Percentiles rank a stretch among this genome's conserved stretches.
phyloP scores from a whole-genome alignment of 768 basidiomycete species.

The Leccinellum albellum region DNA sequence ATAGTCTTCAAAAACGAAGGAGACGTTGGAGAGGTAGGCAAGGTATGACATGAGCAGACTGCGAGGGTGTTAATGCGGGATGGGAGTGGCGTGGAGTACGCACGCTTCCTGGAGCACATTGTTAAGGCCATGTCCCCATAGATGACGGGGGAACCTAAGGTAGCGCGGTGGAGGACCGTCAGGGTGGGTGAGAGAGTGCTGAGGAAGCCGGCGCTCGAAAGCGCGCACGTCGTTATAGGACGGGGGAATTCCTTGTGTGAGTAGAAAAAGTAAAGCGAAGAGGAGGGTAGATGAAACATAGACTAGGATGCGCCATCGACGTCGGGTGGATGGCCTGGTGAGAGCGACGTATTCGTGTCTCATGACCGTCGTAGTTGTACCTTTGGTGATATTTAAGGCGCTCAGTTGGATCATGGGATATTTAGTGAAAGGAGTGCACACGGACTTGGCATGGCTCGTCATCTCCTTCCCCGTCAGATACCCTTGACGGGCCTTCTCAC shows the following conservation, averaged over 20 bases:
- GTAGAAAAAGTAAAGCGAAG: conserved; percentile 28
- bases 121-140: conserved; percentile 62
- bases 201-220: conserved; percentile 37
- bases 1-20: conserved; percentile 63
- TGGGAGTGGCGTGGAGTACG: conserved; percentile 17
- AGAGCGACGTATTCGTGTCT: conserved; percentile 10
- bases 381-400: not conserved
- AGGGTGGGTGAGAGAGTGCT: conserved; percentile 27
- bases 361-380: not conserved
- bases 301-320: conserved; percentile 20
- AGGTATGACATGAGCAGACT: conserved; percentile 52
- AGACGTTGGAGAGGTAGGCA: conserved; percentile 46
- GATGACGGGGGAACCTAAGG: conserved; percentile 49
- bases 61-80: not conserved
- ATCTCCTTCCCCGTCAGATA: not conserved
- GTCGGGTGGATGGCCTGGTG: not conserved
- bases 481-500: no score
- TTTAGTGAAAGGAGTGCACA: no score
- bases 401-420: not conserved
- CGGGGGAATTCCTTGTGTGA: conserved; percentile 38
- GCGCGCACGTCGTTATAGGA: conserved; percentile 34
- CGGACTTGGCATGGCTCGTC: no score
- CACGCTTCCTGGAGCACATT: conserved; percentile 62
- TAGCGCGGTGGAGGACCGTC: conserved; percentile 28
- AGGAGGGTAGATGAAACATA: conserved; percentile 19